A percentile compares a stretch with the other conserved stretches of the same genome.
Evolutionary conservation across 192 early-diverging fungal genomes (phyloP).

Genomic region (Gonapodya sp.): DNA sequence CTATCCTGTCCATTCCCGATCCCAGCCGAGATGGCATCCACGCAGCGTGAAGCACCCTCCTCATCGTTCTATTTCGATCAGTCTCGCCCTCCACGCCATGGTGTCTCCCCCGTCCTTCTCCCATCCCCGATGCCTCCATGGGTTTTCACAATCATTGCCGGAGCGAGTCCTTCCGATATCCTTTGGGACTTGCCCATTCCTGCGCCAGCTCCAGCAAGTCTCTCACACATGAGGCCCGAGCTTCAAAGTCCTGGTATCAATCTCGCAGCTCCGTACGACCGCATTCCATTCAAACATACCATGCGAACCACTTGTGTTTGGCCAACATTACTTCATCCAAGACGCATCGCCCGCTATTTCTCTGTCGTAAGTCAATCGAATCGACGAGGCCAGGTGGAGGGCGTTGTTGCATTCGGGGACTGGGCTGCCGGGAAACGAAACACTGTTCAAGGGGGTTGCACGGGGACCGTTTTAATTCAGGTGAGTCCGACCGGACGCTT

Average conservation of each 20-base stretch:
- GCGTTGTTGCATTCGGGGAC: neutral
- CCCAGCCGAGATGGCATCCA: too few species aligned
- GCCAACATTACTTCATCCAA: neutral
- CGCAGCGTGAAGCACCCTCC: neutral
- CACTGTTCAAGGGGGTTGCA: neutral
- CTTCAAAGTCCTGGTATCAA: neutral
- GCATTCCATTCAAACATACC: neutral
- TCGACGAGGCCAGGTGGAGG: neutral
- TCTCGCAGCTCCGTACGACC: neutral
- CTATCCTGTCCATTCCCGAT: too few species aligned
- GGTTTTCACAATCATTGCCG: neutral
- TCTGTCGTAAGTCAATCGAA: too few species aligned
- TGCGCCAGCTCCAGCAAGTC: neutral
- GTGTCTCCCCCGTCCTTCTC: neutral
- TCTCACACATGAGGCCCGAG: neutral
- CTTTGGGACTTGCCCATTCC: neutral
- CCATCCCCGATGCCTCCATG: neutral
- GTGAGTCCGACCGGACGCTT: neutral
- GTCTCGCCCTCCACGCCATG: neutral
- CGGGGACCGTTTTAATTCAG: neutral
- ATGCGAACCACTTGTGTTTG: neutral
- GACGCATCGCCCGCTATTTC: neutral
- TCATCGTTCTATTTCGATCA: neutral
- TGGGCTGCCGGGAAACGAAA: neutral
- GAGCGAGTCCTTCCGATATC: neutral